Evolutionary conservation across 495 filamentous ascomycete genomes (phyloP), one percentile per base, ranked within the genome.

Genomic region (Trichoderma orchidacearum): DNA sequence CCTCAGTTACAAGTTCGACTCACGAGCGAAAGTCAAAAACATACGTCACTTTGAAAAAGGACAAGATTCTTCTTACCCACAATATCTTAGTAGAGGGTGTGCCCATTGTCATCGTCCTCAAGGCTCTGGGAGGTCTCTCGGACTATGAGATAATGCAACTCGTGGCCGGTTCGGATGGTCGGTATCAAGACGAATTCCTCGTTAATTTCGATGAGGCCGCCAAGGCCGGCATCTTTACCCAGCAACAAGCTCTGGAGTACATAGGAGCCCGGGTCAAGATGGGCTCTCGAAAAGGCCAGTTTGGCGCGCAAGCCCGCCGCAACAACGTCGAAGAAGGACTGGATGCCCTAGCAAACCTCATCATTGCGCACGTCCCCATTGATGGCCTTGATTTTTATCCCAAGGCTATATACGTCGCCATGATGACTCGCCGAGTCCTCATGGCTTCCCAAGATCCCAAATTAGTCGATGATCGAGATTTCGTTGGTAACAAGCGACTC

Each of bases 11-110:
- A 35, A 95, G 90, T 81, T 96, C 90, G 13, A 96, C 94, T 3
- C 89, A 96, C 64, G 91, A 96, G 71, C 82, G 92, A 51, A 96
- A 96, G 68, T 95, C 92, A 5, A 98, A 98, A 72, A 95, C 86
- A 57, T 96, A 97, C 60, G 90, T 97, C 23, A 73, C 92, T 30
- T 72, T 90, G 51, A 96, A 96, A 68, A 96, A 96, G 65, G 92
- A 93, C 18, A 80, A 85, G 18, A 86, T 97, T 21, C 85, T 82
- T 38, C 80, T 99, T 17, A 87, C 87, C 62, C 94, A 97, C 69
- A 99, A 97, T 68, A 86, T 94, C 45, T 76, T 99, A 0, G 85
- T 81, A 59, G 93, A 97, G 65, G 85, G 91, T 56, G 83, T 99
- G 54, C 93, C 94, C 0, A 92, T 99, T 58, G 88, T 91, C 21